These are phyloP conservation scores for Didymella sp. DNA, from an alignment of 2,329 filamentous ascomycete genomes.

Conservation along the genomic window DNA sequence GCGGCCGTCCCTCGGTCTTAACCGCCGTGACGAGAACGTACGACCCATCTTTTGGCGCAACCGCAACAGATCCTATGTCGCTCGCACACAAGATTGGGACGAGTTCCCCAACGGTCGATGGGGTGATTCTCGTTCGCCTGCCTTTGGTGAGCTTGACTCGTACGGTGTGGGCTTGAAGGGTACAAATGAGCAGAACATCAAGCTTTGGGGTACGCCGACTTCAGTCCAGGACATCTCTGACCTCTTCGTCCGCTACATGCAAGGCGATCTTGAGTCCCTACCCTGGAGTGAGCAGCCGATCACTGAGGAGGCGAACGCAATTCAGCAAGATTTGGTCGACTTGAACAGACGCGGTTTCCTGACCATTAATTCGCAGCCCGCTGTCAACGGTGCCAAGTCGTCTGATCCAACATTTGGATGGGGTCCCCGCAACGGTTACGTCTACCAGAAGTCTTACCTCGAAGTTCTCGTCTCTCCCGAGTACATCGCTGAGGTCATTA, in stretches of 20 bases:
- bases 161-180: slow-evolving; percentile 95
- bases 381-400: slow-evolving; percentile 89
- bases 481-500: slow-evolving; percentile 77
- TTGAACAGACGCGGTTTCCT: slow-evolving; percentile 87
- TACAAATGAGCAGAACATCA: slow-evolving; percentile 93
- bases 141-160: slow-evolving; percentile 92
- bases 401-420: slow-evolving; percentile 87
- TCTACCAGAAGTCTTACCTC: slow-evolving; percentile 97
- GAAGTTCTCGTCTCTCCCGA: slow-evolving; percentile 87
- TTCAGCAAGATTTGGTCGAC: slow-evolving; percentile 77
- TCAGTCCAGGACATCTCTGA: slow-evolving; percentile 80
- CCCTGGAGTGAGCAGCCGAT: slow-evolving; percentile 96
- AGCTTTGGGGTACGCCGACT: slow-evolving; percentile 88
- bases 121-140: slow-evolving; percentile 95
- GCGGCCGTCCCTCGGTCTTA: slow-evolving; percentile 90
- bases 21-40: slow-evolving; percentile 90
- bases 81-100: slow-evolving; percentile 97
- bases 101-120: slow-evolving; percentile 98
- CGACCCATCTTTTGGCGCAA: slow-evolving; percentile 99
- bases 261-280: slow-evolving; percentile 78
- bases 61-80: slow-evolving; percentile 92
- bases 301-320: slow-evolving; percentile 78
- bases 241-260: slow-evolving; percentile 85
- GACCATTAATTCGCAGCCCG: slow-evolving; percentile 97
- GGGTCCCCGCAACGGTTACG: slow-evolving; percentile 93